These are phyloP conservation scores for Melanomma pulvis-pyrius DNA, from an alignment of 495 filamentous ascomycete genomes.

Conservation along the genomic window DNA sequence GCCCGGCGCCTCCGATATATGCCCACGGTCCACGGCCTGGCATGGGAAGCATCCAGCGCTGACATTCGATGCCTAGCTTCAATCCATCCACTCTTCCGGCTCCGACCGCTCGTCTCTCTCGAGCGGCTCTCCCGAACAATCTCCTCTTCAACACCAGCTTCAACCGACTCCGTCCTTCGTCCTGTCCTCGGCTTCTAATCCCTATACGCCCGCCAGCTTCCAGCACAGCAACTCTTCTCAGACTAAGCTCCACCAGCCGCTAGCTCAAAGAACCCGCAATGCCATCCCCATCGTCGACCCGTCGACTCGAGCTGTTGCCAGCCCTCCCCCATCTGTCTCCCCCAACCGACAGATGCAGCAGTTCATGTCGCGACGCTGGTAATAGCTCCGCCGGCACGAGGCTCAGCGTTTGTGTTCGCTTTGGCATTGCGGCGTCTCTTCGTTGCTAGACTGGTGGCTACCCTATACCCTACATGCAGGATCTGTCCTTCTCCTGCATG, in stretches of 20 bases:
- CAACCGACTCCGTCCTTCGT: slow-evolving; percentile 79
- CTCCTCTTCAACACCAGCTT: slow-evolving; percentile 78
- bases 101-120: slow-evolving; percentile 94
- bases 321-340: slow-evolving; percentile 88
- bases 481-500: background rate
- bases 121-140: slow-evolving; percentile 91
- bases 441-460: slow-evolving; percentile 44
- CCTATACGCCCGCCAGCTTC: slow-evolving; percentile 65
- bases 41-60: slow-evolving; percentile 20
- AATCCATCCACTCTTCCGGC: slow-evolving; percentile 81
- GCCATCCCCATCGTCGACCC: slow-evolving; percentile 99
- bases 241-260: slow-evolving; percentile 82
- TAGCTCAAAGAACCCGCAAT: slow-evolving; percentile 85
- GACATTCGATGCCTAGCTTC: slow-evolving; percentile 59
- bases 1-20: background rate
- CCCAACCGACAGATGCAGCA: slow-evolving; percentile 78
- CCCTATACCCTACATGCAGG: slow-evolving; percentile 11
- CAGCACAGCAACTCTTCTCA: slow-evolving; percentile 55
- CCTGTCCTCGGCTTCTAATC: slow-evolving; percentile 72
- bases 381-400: slow-evolving; percentile 38
- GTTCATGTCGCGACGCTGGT: slow-evolving; percentile 63
- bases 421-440: slow-evolving; percentile 38
- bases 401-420: slow-evolving; percentile 33
- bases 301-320: slow-evolving; percentile 83
- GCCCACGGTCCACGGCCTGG: slow-evolving; percentile 4